Percentiles rank a stretch among this genome's conserved stretches.
Evolutionary conservation across 164 flowering plant species (phyloP).

Genomic region (Saururus chinensis): DNA sequence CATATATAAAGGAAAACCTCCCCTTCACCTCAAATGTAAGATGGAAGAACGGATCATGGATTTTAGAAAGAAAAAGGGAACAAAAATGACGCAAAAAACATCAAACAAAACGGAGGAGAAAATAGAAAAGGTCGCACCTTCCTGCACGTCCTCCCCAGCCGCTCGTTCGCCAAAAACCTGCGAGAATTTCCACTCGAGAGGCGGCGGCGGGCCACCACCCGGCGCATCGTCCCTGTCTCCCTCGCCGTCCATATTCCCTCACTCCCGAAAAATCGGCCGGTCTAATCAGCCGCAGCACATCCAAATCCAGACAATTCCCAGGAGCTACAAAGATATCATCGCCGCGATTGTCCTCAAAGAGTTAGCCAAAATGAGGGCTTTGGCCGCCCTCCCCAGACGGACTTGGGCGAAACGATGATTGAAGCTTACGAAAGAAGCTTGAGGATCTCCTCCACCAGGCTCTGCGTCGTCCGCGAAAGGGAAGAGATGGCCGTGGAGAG

Average conservation of each 20-base stretch:
- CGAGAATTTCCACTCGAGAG: constrained; percentile 82
- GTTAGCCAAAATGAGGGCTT: background rate
- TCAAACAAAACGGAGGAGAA: background rate
- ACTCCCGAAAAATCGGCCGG: constrained; percentile 11
- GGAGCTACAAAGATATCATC: background rate
- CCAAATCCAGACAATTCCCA: constrained; percentile 2
- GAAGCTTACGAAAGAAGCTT: no score
- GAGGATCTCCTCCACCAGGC: no score
- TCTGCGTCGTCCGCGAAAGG: no score
- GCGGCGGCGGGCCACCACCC: constrained; percentile 24
- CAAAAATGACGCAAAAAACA: background rate
- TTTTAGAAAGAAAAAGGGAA: background rate
- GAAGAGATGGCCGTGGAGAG: no score
- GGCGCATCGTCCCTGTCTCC: constrained; percentile 21
- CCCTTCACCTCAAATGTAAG: background rate
- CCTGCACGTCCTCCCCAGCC: constrained; percentile 83
- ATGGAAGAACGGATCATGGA: no score
- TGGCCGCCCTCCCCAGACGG: background rate
- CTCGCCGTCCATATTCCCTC: constrained; percentile 34
- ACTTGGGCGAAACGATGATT: no score
- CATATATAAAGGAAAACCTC: background rate
- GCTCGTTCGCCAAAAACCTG: constrained; percentile 84
- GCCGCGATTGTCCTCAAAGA: background rate
- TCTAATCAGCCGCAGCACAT: constrained; percentile 8
- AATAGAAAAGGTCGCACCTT: constrained; percentile 34